Base-by-base conservation (phyloP, 2,329 filamentous ascomycete species). In the Purpureocillium takamizusanense region DNA sequence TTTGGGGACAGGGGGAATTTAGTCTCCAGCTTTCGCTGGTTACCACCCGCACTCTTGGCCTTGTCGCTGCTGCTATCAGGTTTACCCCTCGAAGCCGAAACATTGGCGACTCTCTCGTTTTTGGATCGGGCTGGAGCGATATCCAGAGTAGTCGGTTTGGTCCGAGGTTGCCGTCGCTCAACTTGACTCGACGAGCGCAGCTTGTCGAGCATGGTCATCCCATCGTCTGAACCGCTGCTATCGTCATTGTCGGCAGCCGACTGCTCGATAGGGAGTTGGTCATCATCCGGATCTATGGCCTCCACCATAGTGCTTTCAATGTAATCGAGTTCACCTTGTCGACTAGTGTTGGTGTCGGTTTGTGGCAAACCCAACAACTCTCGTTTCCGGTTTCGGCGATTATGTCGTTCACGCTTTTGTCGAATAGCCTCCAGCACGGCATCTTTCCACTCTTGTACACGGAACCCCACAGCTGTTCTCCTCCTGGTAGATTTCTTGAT, bases 321-420 rank as follows among this genome's bases (percentile, higher is more conserved):
- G n/a, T n/a, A n/a, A n/a, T n/a, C n/a, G n/a, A n/a, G n/a, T n/a
- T n/a, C n/a, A n/a, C n/a, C n/a, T n/a, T n/a, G n/a, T n/a, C n/a
- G n/a, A n/a, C n/a, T n/a, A n/a, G n/a, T n/a, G n/a, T n/a, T n/a
- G n/a, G n/a, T n/a, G n/a, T n/a, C n/a, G n/a, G n/a, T n/a, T n/a
- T n/a, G n/a, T n/a, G n/a, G n/a, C n/a, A n/a, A n/a, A n/a, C n/a
- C n/a, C n/a, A n/a, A n/a, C n/a, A n/a, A n/a, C n/a, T n/a, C n/a
- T n/a, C 70, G 63, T 48, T 61, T 67, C 16, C 45, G 51, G 38
- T 74, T 73, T 15, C 70, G 62, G 36, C 53, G 54, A n/a, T 50
- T 44, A 42, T 70, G 68, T 7, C 66, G 63, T 5, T 50, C 46
- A 4, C 52, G 49, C 39, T 62, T 63, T 17, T 43, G 50, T 9